Conservation (phyloP, 768 basidiomycete species). For the Tephrocybe sp. region DNA sequence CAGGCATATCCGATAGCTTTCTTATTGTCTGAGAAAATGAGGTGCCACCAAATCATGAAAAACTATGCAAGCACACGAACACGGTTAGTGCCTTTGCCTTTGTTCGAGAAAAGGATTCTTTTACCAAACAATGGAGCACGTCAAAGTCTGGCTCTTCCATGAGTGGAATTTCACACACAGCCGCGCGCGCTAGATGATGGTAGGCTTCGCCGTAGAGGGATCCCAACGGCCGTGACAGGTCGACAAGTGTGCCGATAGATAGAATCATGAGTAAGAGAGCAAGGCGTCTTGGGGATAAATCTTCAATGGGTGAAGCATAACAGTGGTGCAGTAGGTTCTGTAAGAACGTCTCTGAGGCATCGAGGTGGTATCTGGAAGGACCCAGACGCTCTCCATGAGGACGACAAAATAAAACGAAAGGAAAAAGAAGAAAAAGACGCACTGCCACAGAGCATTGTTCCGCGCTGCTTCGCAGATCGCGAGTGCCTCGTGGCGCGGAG, state of each 20-base stretch:
- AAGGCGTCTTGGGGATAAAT: slow-evolving; percentile 62
- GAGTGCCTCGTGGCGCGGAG: slow-evolving; percentile 55
- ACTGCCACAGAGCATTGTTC: slow-evolving; percentile 74
- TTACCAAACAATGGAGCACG: slow-evolving; percentile 63
- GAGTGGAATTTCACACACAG: slow-evolving; percentile 69
- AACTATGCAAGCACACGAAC: too few species aligned
- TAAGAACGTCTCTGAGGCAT: slow-evolving; percentile 67
- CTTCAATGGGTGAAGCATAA: slow-evolving; percentile 57
- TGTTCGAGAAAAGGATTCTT: slow-evolving; percentile 9
- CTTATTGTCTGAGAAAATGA: slow-evolving; percentile 72
- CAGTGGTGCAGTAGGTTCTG: slow-evolving; percentile 68
- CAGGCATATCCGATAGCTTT: slow-evolving; percentile 72
- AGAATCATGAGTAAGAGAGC: slow-evolving; percentile 70
- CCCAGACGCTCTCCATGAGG: slow-evolving; percentile 5
- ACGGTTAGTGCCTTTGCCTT: not conserved
- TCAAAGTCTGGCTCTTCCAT: slow-evolving; percentile 77
- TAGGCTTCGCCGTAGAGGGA: slow-evolving; percentile 62
- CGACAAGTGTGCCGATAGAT: slow-evolving; percentile 68
- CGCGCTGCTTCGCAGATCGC: slow-evolving; percentile 62
- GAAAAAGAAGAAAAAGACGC: slow-evolving; percentile 27
- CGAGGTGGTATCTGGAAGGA: slow-evolving; percentile 56
- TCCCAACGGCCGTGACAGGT: slow-evolving; percentile 54
- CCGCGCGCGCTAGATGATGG: slow-evolving; percentile 63
- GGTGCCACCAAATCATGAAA: slow-evolving; percentile 74
- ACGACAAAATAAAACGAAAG: slow-evolving; percentile 13